Evolutionary conservation across 257 asterid species (phyloP), one percentile per base, ranked within the genome.

Genomic region (Forsythia viridissima): DNA sequence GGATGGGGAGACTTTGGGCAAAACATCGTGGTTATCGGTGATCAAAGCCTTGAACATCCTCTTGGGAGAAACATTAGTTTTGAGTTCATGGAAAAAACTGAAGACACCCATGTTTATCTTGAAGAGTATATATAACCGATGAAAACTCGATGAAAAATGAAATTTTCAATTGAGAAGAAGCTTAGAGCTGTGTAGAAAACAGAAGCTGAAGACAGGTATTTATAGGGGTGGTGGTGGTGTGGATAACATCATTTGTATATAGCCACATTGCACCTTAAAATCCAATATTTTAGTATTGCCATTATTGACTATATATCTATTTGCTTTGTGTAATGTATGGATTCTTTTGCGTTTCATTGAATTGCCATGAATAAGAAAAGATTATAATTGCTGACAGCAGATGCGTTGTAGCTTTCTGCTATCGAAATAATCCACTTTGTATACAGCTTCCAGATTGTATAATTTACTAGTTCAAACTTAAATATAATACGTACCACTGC

Each of bases 21-120:
- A 1, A 11, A 79, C 74, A 0, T 81, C 70, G 37, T 37, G 7
- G 0, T 81, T 48, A 0, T 85, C 86, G 3, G 69, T 61, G 2
- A 82, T 38, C 42, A 81, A 20, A 13, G 86, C 86, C 70, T 79
- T 82, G 88, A 72, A 85, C 57, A 85, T 4, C 30, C 88, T 66
- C 1, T 77, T 65, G 24, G 75, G 51, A 0, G 82, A 72, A 2
- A 73, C 69, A 81, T 81, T 81, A 42, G 81, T 18, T 37, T 85
- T 82, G 59, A 82, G 0, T 40, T 85, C 85, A 1, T 81, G 82
- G 77, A 73, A 4, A 24, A 80, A 73, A 11, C 55, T 80, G 70
- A 76, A 65, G 39, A 76, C 37, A 18, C 86, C 86, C 86, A 83
- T 75, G 68, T 7, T 48, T 46, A 16, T 13, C 8, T 7, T 30